Base-by-base conservation (phyloP, 2,329 filamentous ascomycete genomes). In the Diplodia sapinea region DNA sequence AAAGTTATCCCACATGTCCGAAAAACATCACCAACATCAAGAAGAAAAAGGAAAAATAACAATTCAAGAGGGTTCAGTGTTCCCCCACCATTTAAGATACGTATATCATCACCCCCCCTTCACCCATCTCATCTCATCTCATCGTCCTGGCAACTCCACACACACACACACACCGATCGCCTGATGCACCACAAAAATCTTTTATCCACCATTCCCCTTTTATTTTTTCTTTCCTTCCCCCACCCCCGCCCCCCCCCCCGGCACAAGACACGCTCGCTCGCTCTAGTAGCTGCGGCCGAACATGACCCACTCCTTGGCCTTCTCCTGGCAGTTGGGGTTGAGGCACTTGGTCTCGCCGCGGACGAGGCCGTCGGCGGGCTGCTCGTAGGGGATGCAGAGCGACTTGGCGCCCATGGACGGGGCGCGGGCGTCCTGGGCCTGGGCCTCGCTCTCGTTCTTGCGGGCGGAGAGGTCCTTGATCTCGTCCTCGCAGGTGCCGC, bases 401-500 rank as follows among this genome's bases (percentile, higher is more conserved):
- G 86, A 88, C 83, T 92, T 92, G 69, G 89, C 90, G 55, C 90
- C 90, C 90, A 92, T 92, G 69, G 86, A 88, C 68, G 90, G 90
- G 66, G 88, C 89, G 72, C 87, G 87, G 74, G 89, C 84, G 86
- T 96, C 88, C 84, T 94, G 79, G 81, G 87, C 79, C 79, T 89
- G 88, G 2, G 77, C 77, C 83, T 91, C 91, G 83, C 82, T 80
- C 33, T 82, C 87, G 68, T 89, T 89, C 73, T 89, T 91, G 71
- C 91, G 90, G 52, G 91, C 92, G 70, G 92, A 96, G 77, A 94
- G 85, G 67, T 96, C 93, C 87, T 98, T 98, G 83, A 98, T 93
- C 79, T 92, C 88, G 74, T 97, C 94, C 81, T 97, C 94, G 76
- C 94, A 98, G 78, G 91, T 88, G 69, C 88, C 87, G 13, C 87